Conservation (phyloP, 768 basidiomycete species). For the Fomitopsis serialis region DNA sequence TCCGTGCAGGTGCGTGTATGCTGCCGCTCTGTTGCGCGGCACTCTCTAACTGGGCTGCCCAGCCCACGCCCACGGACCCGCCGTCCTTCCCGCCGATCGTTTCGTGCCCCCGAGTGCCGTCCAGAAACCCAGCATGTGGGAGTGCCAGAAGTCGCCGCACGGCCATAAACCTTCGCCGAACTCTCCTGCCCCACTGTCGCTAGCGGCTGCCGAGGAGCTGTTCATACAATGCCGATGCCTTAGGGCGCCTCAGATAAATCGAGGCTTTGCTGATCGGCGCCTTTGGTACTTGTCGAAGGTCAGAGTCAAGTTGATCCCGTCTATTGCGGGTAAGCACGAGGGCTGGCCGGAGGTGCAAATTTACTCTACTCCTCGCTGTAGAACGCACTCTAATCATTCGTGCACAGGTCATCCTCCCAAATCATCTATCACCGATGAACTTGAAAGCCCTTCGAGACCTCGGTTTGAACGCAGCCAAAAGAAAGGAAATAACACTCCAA, state of each 20-base stretch:
- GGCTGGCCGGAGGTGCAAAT: constrained; percentile 55
- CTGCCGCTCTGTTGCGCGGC: too few species aligned
- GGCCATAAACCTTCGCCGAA: background rate
- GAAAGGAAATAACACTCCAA: constrained; percentile 57
- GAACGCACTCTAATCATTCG: too few species aligned
- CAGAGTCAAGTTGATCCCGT: constrained; percentile 67
- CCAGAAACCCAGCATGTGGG: constrained; percentile 15
- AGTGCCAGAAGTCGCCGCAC: constrained; percentile 13
- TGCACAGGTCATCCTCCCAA: constrained; percentile 41
- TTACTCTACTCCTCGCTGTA: too few species aligned
- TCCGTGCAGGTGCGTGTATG: too few species aligned
- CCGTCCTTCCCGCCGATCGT: constrained; percentile 25
- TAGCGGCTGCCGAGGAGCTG: too few species aligned
- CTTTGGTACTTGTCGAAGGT: constrained; percentile 86
- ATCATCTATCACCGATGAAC: constrained; percentile 76
- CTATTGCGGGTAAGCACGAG: constrained; percentile 81
- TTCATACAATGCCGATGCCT: too few species aligned
- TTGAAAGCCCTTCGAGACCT: constrained; percentile 62
- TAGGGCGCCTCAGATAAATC: too few species aligned
- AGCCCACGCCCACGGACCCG: too few species aligned
- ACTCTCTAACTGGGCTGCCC: too few species aligned
- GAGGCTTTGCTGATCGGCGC: too few species aligned
- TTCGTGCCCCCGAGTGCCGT: constrained; percentile 15
- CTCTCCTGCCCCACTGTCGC: too few species aligned
- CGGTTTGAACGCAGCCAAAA: constrained; percentile 43